Evolutionary conservation across 1,139 yeast species (phyloP).

Genomic region (Yamadazyma mexicana): DNA sequence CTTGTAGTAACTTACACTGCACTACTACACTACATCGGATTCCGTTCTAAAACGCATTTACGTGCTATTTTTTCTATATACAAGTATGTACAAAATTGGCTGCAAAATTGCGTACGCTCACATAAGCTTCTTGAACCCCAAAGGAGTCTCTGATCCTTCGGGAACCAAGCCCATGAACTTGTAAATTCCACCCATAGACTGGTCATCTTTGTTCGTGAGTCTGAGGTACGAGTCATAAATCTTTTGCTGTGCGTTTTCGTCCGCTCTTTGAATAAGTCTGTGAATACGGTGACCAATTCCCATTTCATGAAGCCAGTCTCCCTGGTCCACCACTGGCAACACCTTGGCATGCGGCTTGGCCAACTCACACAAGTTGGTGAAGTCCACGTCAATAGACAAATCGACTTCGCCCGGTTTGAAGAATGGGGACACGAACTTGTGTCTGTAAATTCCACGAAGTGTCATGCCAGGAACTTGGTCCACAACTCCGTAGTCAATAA

Average conservation of each 20-base stretch:
- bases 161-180: conserved; percentile 71
- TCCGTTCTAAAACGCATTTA: too few species aligned
- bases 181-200: conserved; percentile 76
- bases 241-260: conserved; percentile 38
- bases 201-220: conserved; percentile 59
- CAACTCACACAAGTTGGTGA: conserved; percentile 48
- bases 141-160: conserved; percentile 33
- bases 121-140: conserved; percentile 28
- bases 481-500: conserved; percentile 77
- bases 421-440: conserved; percentile 78
- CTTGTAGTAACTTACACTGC: too few species aligned
- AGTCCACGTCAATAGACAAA: conserved; percentile 83
- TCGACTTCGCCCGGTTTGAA: conserved; percentile 77
- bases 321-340: conserved; percentile 71
- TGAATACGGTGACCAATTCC: conserved; percentile 76
- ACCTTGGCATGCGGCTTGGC: conserved; percentile 24
- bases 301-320: conserved; percentile 74
- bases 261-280: conserved; percentile 39
- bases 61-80: too few species aligned
- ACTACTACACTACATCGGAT: too few species aligned
- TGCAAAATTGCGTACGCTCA: conserved; percentile 2
- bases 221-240: conserved; percentile 62
- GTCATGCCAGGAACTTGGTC: conserved; percentile 65
- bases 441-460: conserved; percentile 72
- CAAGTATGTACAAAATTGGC: not conserved